These are phyloP conservation scores for Maudiozyma bulderi DNA, from an alignment of 805 yeast genomes.

Conservation along the genomic window DNA sequence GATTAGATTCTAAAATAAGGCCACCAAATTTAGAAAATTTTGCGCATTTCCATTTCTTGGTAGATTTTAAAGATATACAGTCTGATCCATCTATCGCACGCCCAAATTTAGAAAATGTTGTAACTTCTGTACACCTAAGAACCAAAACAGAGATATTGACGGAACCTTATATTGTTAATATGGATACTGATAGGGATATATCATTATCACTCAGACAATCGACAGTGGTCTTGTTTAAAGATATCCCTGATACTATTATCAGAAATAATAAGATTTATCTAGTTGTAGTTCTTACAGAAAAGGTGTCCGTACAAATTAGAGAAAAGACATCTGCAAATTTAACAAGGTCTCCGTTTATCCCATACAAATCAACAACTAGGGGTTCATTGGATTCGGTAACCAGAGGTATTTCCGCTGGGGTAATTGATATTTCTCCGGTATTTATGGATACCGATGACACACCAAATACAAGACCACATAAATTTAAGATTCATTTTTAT, in stretches of 20 bases:
- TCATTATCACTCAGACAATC: slow-evolving; percentile 54
- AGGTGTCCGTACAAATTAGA: slow-evolving; percentile 32
- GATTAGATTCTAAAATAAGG: slow-evolving; percentile 35
- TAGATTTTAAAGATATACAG: slow-evolving; percentile 63
- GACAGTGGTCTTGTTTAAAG: slow-evolving; percentile 70
- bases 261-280: slow-evolving; percentile 58
- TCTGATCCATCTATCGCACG: slow-evolving; percentile 48
- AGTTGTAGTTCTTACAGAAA: slow-evolving; percentile 69
- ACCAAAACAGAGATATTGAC: slow-evolving; percentile 55
- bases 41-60: slow-evolving; percentile 52
- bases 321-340: slow-evolving; percentile 10
- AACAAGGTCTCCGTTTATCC: slow-evolving; percentile 18
- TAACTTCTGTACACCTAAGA: slow-evolving; percentile 63
- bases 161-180: slow-evolving; percentile 67
- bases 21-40: slow-evolving; percentile 39
- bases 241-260: slow-evolving; percentile 57
- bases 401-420: slow-evolving; percentile 84
- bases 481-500: slow-evolving; percentile 59
- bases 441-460: slow-evolving; percentile 58
- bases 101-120: slow-evolving; percentile 60
- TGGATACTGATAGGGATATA: slow-evolving; percentile 40
- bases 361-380: slow-evolving; percentile 10
- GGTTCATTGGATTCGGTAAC: slow-evolving; percentile 32
- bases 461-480: slow-evolving; percentile 52
- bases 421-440: slow-evolving; percentile 70